These are phyloP conservation scores for Hyaloscypha variabilis DNA, from an alignment of 495 filamentous ascomycete species.

Conservation along the genomic window DNA sequence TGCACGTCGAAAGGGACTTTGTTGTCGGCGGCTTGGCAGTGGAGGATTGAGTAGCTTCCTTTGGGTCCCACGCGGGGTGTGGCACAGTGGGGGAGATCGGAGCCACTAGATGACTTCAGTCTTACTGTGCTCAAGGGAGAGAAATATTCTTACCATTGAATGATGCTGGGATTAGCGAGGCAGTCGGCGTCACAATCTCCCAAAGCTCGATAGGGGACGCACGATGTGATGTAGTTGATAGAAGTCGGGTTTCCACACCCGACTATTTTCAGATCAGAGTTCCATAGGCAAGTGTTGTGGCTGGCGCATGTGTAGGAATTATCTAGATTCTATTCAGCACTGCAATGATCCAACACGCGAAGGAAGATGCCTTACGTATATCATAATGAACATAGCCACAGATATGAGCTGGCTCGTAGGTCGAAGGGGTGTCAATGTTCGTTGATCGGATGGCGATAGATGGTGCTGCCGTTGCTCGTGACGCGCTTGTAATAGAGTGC, in stretches of 20 bases:
- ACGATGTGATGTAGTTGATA: conserved; percentile 16
- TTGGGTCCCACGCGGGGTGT: conserved; percentile 6
- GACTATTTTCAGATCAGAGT: conserved; percentile 11
- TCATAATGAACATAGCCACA: conserved; percentile 18
- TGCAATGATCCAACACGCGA: not conserved
- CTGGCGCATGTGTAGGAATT: conserved; percentile 19
- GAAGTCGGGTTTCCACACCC: conserved; percentile 13
- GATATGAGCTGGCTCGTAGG: not conserved
- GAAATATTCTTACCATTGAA: conserved; percentile 7
- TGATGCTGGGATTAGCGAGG: conserved; percentile 19
- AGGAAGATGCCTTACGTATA: not conserved
- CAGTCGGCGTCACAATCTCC: conserved; percentile 12
- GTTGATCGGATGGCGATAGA: not conserved
- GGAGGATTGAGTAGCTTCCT: conserved; percentile 15
- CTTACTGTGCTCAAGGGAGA: not conserved
- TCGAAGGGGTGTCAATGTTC: not conserved
- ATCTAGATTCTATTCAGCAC: not conserved
- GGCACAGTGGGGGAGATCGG: conserved; percentile 10
- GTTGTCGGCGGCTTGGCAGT: not conserved
- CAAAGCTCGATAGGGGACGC: conserved; percentile 10
- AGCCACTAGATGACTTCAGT: conserved; percentile 3
- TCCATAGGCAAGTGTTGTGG: conserved; percentile 21
- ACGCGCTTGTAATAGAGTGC: not conserved
- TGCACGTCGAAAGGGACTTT: not conserved
- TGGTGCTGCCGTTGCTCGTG: not conserved